Base-by-base conservation (phyloP, 352 stramenopile species). In the Pythium guiyangense region DNA sequence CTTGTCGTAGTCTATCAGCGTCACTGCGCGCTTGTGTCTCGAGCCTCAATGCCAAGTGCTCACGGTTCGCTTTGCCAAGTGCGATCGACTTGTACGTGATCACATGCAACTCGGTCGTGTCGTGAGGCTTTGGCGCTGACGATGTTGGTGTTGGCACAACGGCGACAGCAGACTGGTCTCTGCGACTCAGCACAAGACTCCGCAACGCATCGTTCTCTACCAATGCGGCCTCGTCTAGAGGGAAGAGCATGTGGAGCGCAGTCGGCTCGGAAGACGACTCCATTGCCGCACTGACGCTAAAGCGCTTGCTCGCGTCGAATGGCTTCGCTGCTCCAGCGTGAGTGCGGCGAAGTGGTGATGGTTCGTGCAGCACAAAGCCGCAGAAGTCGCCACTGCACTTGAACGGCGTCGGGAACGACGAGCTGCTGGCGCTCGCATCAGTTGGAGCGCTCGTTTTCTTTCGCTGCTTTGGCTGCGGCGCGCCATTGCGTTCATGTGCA, bases 31-130 rank as follows among this genome's bases (percentile, higher is more conserved):
- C 10, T 59, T 55, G 60, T 6, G 20, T n/a, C 35, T 69, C 50
- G 0, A 79, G 48, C 0, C 42, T 34, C 8, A 57, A 50, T 2
- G 63, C 37, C 1, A 87, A 34, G 35, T 85, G 77, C 49, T 81
- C 63, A 46, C 73, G 71, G 54, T 91, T 85, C 29, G 62, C 57
- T 55, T 79, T 90, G 10, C 74, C 80, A 17, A 95, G 60, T 11
- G 77, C 73, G 50, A 96, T 84, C n/a, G 78, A 91, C 59, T 81
- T 80, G 69, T 88, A 93, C 40, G 70, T 82, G 64, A 96, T 73
- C 53, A 87, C 68, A 15, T 69, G 69, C 8, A 87, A 60, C 2
- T 86, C 69, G 0, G 52, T 40, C 37, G 44, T 49, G 9, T 59
- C 62, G 20, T 48, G 39, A 49, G 49, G 35, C 50, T 46, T 54